phyloP scores from a whole-genome alignment of 2,329 filamentous ascomycete species.

The Elsinoe arachidis region DNA sequence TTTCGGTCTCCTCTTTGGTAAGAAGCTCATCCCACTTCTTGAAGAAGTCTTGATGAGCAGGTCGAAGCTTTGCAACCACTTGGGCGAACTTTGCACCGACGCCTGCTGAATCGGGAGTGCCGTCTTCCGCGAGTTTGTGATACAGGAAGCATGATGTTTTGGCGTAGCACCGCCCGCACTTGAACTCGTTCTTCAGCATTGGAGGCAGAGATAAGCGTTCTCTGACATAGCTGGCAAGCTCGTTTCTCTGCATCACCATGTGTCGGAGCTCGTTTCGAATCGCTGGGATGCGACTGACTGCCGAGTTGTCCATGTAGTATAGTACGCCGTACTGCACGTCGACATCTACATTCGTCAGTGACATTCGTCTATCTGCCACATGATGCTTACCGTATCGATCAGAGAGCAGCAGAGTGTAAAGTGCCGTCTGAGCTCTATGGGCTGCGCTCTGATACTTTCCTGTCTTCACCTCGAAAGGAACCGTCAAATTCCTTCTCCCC shows the following conservation, averaged over 20 bases:
- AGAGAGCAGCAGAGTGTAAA: constrained; percentile 86
- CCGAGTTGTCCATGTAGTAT: constrained; percentile 89
- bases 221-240: constrained; percentile 74
- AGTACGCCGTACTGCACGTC: constrained; percentile 83
- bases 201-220: constrained; percentile 74
- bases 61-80: constrained; percentile 51
- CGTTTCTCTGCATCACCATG: constrained; percentile 94
- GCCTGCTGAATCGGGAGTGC: constrained; percentile 70
- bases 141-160: constrained; percentile 88
- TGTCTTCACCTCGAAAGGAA: constrained; percentile 93
- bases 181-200: constrained; percentile 73
- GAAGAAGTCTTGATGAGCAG: constrained; percentile 64
- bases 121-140: constrained; percentile 80
- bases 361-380: too few species aligned
- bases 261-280: constrained; percentile 82
- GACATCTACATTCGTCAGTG: constrained; percentile 50
- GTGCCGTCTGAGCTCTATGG: constrained; percentile 85
- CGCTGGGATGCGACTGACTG: constrained; percentile 75
- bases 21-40: constrained; percentile 88
- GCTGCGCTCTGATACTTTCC: constrained; percentile 68
- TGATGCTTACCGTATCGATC: constrained; percentile 64
- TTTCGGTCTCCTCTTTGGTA: constrained; percentile 88
- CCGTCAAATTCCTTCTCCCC: constrained; percentile 60
- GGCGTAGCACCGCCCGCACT: constrained; percentile 82
- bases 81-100: constrained; percentile 76